Base-by-base conservation (phyloP, 2,329 filamentous ascomycete genomes). In the Trichoderma sp. region DNA sequence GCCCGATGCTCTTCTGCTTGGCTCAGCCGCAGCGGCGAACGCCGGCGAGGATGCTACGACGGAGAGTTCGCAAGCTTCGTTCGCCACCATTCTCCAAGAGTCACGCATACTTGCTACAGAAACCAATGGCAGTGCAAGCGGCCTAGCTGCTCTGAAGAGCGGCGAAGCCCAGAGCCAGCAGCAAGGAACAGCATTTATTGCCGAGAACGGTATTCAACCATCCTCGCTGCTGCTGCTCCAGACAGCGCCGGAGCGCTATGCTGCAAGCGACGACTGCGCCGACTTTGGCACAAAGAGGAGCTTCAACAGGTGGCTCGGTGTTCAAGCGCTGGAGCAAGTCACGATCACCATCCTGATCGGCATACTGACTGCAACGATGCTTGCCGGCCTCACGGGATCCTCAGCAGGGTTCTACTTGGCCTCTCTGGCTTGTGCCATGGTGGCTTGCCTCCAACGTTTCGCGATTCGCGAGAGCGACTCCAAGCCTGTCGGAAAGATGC, bases 41-140 rank as follows among this genome's bases (percentile, higher is more conserved):
- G 63, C 63, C 53, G 53, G 49, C 21, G 61, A 64, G 33, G 49
- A 64, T 56, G 40, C 49, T 7, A 21, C 16, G 33, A n/a, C 43
- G 53, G 53, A 11, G 4, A 19, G 27, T 27, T 19, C 10, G 24
- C 40, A n/a, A 14, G 35, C 61, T 19, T 64, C 49, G 19, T 31
- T 37, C 10, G n/a, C 53, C 13, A 27, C 53, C 8, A n/a, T 29
- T 14, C 53, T 65, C 33, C 35, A 8, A 16, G 29, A 13, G 24
- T 16, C 62, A 13, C 19, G 24, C 1, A 31, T 43, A n/a, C 4
- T n/a, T 47, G 63, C 31, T 29, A 16, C 14, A 3, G 63, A 33
- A 24, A n/a, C 27, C n/a, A n/a, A 43, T 43, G 40, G 40, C 19
- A n/a, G 19, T 19, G 3, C 6, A n/a, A 43, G n/a, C 27, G 16